Percentiles rank a stretch among this genome's conserved stretches.
Evolutionary conservation across 345 rosid species (phyloP).

Genomic region (Citrus hindsii): DNA sequence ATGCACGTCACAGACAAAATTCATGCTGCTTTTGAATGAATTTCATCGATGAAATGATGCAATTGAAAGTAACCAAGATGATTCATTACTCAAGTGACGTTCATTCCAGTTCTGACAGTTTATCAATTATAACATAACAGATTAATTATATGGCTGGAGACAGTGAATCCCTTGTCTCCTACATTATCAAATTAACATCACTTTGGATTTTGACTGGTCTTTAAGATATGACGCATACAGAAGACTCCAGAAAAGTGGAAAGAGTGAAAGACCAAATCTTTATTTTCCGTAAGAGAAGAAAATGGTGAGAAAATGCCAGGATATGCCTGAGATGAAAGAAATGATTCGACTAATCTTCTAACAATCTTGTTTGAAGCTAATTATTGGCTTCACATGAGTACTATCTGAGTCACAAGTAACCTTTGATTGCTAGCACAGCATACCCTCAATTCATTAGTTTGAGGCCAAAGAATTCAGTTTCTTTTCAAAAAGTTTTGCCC

Average conservation of each 20-base stretch:
- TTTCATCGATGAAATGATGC: background rate
- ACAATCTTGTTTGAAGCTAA: background rate
- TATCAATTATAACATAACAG: background rate
- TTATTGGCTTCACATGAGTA: background rate
- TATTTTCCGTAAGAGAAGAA: background rate
- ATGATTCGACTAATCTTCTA: background rate
- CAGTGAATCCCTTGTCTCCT: background rate
- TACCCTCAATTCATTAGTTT: conserved; percentile 21
- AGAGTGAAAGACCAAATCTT: background rate
- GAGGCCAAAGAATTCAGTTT: conserved; percentile 48
- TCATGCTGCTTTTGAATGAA: background rate
- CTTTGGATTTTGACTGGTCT: background rate
- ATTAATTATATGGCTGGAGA: background rate
- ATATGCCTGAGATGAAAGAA: background rate
- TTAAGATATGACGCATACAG: background rate
- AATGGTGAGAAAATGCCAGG: background rate
- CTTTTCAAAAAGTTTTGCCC: conserved; percentile 69
- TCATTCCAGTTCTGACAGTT: background rate
- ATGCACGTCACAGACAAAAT: background rate
- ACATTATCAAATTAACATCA: background rate
- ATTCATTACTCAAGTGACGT: background rate
- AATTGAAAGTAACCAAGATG: background rate
- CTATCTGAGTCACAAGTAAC: background rate
- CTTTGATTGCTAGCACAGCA: background rate
- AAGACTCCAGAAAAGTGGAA: background rate